phyloP scores from a whole-genome alignment of 129 eudicot genomes.

The Tagetes patula region DNA sequence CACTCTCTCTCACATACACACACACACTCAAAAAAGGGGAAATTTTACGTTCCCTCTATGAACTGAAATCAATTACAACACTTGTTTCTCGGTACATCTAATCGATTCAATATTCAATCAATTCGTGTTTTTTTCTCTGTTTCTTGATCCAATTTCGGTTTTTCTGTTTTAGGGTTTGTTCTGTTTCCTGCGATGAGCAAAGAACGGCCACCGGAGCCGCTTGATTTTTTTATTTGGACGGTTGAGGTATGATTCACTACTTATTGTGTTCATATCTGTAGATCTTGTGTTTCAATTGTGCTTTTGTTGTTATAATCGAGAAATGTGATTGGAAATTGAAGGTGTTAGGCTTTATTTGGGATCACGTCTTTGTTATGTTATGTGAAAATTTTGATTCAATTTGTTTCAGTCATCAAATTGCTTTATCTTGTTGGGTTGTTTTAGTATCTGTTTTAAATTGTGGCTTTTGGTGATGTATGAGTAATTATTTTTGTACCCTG shows the following conservation, averaged over 20 bases:
- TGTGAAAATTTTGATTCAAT: too few species aligned
- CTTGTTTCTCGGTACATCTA: slow-evolving; percentile 7
- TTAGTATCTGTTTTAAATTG: background rate
- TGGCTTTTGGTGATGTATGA: background rate
- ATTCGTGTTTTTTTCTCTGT: background rate
- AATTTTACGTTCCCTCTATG: background rate
- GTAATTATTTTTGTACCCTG: background rate
- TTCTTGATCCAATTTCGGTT: background rate
- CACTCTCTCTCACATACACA: background rate
- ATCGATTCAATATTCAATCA: background rate
- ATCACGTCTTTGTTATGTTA: background rate
- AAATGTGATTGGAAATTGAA: background rate
- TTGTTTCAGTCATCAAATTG: too few species aligned
- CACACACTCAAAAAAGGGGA: background rate
- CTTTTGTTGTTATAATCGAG: background rate
- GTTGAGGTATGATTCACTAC: slow-evolving; percentile 51
- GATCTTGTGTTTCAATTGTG: slow-evolving; percentile 1
- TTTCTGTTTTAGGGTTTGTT: slow-evolving; percentile 10
- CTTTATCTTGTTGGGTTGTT: background rate
- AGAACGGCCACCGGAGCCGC: slow-evolving; percentile 71
- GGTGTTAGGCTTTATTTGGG: background rate
- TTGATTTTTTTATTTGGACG: slow-evolving; percentile 87
- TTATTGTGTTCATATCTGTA: background rate
- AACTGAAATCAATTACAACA: background rate
- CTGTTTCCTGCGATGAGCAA: slow-evolving; percentile 43